Base-by-base conservation (phyloP, 2,329 filamentous ascomycete species). In the Dactylellina parvicollis region DNA sequence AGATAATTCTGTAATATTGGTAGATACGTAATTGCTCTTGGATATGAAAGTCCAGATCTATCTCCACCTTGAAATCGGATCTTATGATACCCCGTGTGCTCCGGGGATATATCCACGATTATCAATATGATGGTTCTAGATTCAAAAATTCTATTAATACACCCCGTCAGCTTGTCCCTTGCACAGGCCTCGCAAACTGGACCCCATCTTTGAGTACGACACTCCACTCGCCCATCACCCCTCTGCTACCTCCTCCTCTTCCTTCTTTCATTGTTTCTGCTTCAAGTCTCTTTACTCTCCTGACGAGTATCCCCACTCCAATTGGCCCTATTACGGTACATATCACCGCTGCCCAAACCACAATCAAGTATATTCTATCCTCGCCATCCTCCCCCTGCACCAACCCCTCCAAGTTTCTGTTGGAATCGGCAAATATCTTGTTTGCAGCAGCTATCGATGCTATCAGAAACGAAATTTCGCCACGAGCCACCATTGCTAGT, bases 391-490 rank as follows among this genome's bases (percentile, higher is more conserved):
- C 47, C 10, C 32, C 47, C n/a, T 14, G 8, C 1, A 5, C 24
- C 10, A 4, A 10, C 5, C 2, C 24, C 20, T 47, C 28, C 9
- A 24, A 8, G 18, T 47, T 18, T n/a, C 28, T 4, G 1, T 14
- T 38, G 5, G 38, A 2, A 9, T 32, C 28, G 24, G 24, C 22
- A 7, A 85, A 85, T 12, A 84, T 79, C 0, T 82, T 82, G 1
- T 83, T 81, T 47, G 81, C 84, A 76, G 91, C 84, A 0, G 89
- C 89, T 0, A 92, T 79, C 0, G 88, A 87, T 0, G 88, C 88
- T 73, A 95, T 91, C 44, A 94, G 79, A 74, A 92, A 92, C 0
- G 90, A 90, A 32, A 94, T 91, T 79, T 95, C 91, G 0, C 91
- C 90, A n/a, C 90, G 84, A 0, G 90, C 87, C 0, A 90, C 86